Evolutionary conservation across 225 moss, liverwort and hornwort genomes (phyloP).

Genomic region (Pleurozium schreberi): DNA sequence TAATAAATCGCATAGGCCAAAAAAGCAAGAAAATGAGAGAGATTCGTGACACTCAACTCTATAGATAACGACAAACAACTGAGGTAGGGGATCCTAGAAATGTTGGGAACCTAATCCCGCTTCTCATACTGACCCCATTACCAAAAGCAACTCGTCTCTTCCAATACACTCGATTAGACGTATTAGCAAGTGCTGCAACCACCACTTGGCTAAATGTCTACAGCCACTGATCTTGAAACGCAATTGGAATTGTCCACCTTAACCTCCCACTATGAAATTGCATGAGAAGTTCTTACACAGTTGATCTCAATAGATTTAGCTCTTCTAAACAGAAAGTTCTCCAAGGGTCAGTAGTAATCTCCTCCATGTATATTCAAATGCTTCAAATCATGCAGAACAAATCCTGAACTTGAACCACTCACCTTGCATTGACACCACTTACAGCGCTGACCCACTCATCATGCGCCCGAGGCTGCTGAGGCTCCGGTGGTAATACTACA

Average conservation of each 20-base stretch:
- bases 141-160: neutral
- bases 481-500: conserved; percentile 61
- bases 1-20: neutral
- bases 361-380: neutral
- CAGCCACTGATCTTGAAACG: neutral
- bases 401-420: neutral
- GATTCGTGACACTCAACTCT: neutral
- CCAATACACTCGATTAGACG: neutral
- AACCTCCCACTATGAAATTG: neutral
- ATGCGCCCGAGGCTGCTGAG: conserved; percentile 53
- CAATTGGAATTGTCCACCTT: neutral
- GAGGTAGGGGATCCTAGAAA: neutral
- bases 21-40: neutral
- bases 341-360: neutral
- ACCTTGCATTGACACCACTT: conserved; percentile 44
- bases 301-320: neutral
- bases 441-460: conserved; percentile 94
- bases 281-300: neutral
- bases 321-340: neutral
- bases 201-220: neutral
- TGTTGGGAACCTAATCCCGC: neutral
- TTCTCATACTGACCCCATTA: neutral
- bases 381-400: neutral
- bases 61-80: neutral
- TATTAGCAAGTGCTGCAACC: neutral